Percentiles rank a stretch among this genome's conserved stretches.
These are phyloP conservation scores for Pythium chondricola DNA, from an alignment of 352 stramenopile genomes.

Conservation along the genomic window DNA sequence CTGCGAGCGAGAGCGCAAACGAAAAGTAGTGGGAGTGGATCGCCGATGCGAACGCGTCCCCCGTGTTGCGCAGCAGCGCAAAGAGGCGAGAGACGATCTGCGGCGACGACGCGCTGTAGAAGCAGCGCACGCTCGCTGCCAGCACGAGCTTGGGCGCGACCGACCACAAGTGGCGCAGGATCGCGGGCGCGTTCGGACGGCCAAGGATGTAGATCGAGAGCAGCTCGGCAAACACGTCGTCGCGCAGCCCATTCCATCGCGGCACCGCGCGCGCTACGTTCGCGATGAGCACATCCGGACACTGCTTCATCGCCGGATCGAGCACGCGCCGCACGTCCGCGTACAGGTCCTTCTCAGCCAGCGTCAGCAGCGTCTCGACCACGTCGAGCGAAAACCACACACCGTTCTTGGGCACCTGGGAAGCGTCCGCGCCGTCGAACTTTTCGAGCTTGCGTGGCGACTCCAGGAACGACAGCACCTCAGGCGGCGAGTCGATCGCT, in stretches of 20 bases:
- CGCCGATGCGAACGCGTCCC: conserved; percentile 69
- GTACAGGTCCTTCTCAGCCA: conserved; percentile 83
- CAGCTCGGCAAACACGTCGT: conserved; percentile 84
- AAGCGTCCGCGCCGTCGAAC: conserved; percentile 84
- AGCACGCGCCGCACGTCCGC: conserved; percentile 75
- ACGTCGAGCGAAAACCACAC: conserved; percentile 85
- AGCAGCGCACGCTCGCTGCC: conserved; percentile 84
- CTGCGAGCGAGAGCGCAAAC: conserved; percentile 73
- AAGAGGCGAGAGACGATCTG: conserved; percentile 82
- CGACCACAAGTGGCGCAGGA: conserved; percentile 85
- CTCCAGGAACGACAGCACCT: conserved; percentile 77
- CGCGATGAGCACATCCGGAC: conserved; percentile 80
- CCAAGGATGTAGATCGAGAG: conserved; percentile 85
- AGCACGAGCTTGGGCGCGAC: conserved; percentile 82
- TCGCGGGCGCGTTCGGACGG: conserved; percentile 77
- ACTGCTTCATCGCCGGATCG: conserved; percentile 75
- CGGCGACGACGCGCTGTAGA: conserved; percentile 69
- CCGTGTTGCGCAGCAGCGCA: conserved; percentile 79
- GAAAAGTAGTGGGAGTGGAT: conserved; percentile 89
- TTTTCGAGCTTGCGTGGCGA: conserved; percentile 74
- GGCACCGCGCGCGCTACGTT: conserved; percentile 73
- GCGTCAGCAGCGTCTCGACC: conserved; percentile 70
- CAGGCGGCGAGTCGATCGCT: conserved; percentile 69
- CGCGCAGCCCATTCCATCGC: conserved; percentile 75
- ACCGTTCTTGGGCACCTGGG: conserved; percentile 77